Conservation (phyloP, 495 filamentous ascomycete genomes). For the Schizothecium vesticola region DNA sequence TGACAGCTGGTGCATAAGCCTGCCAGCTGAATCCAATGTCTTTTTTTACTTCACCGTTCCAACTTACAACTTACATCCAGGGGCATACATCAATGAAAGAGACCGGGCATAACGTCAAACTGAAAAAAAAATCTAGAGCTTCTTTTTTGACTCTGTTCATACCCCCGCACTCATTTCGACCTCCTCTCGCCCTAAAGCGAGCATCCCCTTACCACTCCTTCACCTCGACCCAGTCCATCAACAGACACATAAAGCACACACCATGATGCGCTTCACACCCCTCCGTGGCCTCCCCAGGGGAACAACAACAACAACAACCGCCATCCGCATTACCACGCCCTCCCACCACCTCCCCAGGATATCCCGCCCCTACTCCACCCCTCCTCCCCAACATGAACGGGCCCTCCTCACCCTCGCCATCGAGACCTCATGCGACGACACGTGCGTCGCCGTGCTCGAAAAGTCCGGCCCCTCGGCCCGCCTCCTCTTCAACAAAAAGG, state of each 20-base stretch:
- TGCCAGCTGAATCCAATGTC: background rate
- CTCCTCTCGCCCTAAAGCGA: background rate
- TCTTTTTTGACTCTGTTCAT: background rate
- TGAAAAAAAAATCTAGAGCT: too few relatives aligned
- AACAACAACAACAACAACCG: background rate
- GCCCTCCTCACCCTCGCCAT: conserved; percentile 74
- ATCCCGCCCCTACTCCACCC: background rate
- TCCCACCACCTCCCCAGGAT: background rate
- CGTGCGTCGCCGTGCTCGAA: conserved; percentile 79
- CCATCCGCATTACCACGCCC: background rate
- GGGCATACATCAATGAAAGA: background rate
- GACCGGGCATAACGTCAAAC: background rate
- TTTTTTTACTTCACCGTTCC: too few relatives aligned
- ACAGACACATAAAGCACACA: background rate
- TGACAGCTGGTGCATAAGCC: background rate
- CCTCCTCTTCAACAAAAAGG: conserved; percentile 74
- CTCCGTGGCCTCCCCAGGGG: background rate
- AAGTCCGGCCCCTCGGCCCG: conserved; percentile 41
- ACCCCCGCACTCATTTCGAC: background rate
- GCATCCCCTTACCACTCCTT: background rate
- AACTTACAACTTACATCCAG: background rate
- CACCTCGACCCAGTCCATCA: background rate
- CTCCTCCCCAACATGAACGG: conserved; percentile 17
- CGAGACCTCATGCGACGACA: conserved; percentile 97
- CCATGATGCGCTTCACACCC: background rate